phyloP scores from a whole-genome alignment of 2,329 filamentous ascomycete genomes.

The Alternaria arbusti region DNA sequence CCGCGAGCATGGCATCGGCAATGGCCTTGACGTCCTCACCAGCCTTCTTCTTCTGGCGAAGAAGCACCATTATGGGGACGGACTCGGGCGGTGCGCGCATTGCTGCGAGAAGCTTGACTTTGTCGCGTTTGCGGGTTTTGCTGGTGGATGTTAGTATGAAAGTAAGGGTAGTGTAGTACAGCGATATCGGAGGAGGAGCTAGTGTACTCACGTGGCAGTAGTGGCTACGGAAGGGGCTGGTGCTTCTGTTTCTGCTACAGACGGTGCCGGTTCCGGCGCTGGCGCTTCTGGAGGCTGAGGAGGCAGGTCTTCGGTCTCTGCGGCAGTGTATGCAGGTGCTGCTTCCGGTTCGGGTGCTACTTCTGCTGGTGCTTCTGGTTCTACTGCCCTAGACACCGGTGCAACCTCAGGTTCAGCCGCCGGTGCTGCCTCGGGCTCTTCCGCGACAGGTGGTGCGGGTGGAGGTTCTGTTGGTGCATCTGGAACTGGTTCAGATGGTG shows the following conservation, averaged over 20 bases:
- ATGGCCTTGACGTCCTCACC: conserved; percentile 31
- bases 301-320: not conserved
- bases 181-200: not conserved
- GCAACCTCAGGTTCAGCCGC: not conserved
- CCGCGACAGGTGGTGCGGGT: not conserved
- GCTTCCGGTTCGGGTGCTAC: conserved; percentile 7
- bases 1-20: conserved; percentile 13
- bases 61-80: conserved; percentile 18
- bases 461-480: not conserved
- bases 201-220: conserved; percentile 5
- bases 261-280: not conserved
- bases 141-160: conserved; percentile 1
- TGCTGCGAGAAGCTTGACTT: conserved; percentile 4
- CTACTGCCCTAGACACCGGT: not conserved
- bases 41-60: conserved; percentile 30
- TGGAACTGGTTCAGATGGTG: not conserved
- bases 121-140: conserved; percentile 12
- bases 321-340: not conserved
- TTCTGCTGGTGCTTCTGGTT: not conserved
- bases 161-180: not conserved
- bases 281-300: not conserved
- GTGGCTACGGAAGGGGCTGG: conserved; percentile 5
- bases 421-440: not conserved
- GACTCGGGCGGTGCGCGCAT: conserved; percentile 16
- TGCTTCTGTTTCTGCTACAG: not conserved